A percentile compares a stretch with the other conserved stretches of the same genome.
Conservation (phyloP, 345 rosid species). For the Cardiospermum halicacabum region DNA sequence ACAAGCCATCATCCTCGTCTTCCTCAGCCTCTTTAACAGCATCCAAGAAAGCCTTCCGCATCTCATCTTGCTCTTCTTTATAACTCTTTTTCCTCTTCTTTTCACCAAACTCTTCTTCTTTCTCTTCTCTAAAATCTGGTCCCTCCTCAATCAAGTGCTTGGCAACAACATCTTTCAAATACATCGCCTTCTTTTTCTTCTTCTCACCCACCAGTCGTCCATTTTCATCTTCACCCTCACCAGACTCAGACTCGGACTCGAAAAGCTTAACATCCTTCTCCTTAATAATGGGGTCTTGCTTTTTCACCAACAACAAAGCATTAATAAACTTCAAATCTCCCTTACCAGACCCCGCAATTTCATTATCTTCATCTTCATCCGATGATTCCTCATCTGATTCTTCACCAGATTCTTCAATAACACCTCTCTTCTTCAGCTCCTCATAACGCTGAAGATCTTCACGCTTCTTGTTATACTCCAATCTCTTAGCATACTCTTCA, state of each 20-base stretch:
- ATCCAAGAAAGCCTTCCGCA: slow-evolving; percentile 46
- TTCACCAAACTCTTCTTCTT: slow-evolving; percentile 25
- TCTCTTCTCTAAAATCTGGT: slow-evolving; percentile 46
- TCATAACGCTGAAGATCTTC: slow-evolving; percentile 57
- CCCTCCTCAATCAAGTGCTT: slow-evolving; percentile 67
- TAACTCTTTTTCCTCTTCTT: slow-evolving; percentile 32
- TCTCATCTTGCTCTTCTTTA: slow-evolving; percentile 56
- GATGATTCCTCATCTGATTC: slow-evolving; percentile 21
- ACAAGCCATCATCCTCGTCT: slow-evolving; percentile 36
- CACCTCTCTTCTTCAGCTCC: slow-evolving; percentile 46
- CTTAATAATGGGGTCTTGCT: slow-evolving; percentile 44
- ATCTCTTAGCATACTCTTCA: slow-evolving; percentile 44
- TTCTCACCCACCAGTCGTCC: slow-evolving; percentile 10
- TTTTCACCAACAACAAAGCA: slow-evolving; percentile 23
- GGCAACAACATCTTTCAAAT: slow-evolving; percentile 71
- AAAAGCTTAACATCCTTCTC: slow-evolving; percentile 40
- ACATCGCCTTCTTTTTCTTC: slow-evolving; percentile 32
- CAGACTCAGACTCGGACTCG: slow-evolving; percentile 48
- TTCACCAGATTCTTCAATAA: slow-evolving; percentile 17
- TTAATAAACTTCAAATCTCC: slow-evolving; percentile 40
- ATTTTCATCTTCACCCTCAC: slow-evolving; percentile 25
- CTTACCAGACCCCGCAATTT: slow-evolving; percentile 11
- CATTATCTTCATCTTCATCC: slow-evolving; percentile 23
- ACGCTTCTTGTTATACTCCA: slow-evolving; percentile 57
- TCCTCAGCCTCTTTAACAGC: slow-evolving; percentile 44